phyloP scores from a whole-genome alignment of 2,329 filamentous ascomycete species.

The Geosmithia morbida region DNA sequence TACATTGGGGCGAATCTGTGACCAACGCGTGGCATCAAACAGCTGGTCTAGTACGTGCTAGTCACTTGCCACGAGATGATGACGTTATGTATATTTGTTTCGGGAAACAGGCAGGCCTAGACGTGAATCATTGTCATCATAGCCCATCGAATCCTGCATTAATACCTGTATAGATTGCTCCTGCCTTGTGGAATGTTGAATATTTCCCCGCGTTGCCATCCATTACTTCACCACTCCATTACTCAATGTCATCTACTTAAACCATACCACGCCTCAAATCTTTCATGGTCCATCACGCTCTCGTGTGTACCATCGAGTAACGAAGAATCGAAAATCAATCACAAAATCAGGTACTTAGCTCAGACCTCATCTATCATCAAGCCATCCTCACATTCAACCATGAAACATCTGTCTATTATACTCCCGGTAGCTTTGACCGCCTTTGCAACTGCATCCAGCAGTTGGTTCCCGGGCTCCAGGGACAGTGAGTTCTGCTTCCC shows the following conservation, averaged over 20 bases:
- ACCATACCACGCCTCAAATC: not conserved
- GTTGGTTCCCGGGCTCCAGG: constrained; percentile 65
- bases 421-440: constrained; percentile 59
- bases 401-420: constrained; percentile 65
- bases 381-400: constrained; percentile 22
- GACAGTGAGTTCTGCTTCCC: constrained; percentile 44
- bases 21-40: no score
- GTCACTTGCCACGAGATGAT: not conserved
- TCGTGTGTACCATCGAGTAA: not conserved
- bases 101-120: not conserved
- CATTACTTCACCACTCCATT: not conserved
- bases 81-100: not conserved
- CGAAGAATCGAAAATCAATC: not conserved
- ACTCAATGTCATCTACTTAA: not conserved
- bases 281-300: not conserved
- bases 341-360: not conserved
- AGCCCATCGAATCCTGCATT: not conserved
- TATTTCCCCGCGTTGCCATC: not conserved
- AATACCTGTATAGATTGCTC: not conserved
- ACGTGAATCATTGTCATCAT: not conserved
- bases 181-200: not conserved
- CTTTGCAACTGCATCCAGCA: constrained; percentile 56
- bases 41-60: not conserved
- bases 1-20: no score
- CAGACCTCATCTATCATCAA: not conserved